phyloP scores from a whole-genome alignment of 2,329 filamentous ascomycete genomes.

The Diaporthe capsici region DNA sequence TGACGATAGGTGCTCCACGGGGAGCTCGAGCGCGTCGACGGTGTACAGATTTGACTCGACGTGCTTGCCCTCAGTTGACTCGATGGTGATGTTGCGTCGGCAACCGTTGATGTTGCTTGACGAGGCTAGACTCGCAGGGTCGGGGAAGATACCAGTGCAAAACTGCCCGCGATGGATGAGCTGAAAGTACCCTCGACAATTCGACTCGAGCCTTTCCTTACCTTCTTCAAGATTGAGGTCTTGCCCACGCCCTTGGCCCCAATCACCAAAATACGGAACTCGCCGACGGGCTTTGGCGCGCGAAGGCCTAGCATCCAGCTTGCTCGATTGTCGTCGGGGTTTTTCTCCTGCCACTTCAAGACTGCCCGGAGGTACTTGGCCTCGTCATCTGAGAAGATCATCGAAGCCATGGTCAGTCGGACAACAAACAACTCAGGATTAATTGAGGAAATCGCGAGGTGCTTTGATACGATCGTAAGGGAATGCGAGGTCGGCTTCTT shows the following conservation, averaged over 20 bases:
- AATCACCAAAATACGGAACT: conserved; percentile 57
- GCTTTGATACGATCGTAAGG: neutral
- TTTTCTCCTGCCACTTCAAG: conserved; percentile 55
- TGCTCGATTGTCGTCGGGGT: conserved; percentile 44
- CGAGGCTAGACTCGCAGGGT: conserved; percentile 45
- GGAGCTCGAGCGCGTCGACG: conserved; percentile 55
- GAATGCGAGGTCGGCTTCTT: neutral
- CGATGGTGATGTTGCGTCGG: conserved; percentile 52
- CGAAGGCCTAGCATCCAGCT: conserved; percentile 33
- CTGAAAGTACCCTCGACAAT: conserved; percentile 24
- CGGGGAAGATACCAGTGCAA: conserved; percentile 49
- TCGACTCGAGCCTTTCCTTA: conserved; percentile 41
- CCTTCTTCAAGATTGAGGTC: conserved; percentile 56
- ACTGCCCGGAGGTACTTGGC: conserved; percentile 56
- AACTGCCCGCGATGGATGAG: conserved; percentile 47
- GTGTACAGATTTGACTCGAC: conserved; percentile 51
- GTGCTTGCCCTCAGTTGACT: conserved; percentile 42
- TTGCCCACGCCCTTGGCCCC: conserved; percentile 58
- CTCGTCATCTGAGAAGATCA: conserved; percentile 57
- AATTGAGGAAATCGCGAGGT: neutral
- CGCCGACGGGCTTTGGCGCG: conserved; percentile 48
- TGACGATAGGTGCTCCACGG: conserved; percentile 50
- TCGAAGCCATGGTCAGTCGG: conserved; percentile 45
- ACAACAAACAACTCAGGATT: neutral
- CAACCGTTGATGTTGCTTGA: conserved; percentile 47